Conservation (phyloP, 495 filamentous ascomycete species). For the Rhypophila decipiens region DNA sequence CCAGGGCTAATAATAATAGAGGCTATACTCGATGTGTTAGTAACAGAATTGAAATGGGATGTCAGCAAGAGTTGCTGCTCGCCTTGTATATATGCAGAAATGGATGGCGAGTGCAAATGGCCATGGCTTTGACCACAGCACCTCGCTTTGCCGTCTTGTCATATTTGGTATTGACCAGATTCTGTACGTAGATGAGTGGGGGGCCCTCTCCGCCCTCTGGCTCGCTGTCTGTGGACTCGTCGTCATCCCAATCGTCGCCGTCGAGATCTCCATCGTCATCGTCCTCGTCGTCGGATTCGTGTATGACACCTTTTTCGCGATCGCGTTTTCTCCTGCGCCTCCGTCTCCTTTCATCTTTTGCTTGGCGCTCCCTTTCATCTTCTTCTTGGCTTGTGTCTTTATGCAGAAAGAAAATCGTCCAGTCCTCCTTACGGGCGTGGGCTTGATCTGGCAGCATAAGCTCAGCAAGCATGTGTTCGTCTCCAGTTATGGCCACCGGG, state of each 20-base stretch:
- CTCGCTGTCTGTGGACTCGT: constrained; percentile 50
- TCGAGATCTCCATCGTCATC: constrained; percentile 28
- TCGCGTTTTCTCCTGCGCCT: constrained; percentile 38
- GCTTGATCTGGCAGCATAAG: constrained; percentile 98
- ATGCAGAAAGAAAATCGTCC: constrained; percentile 98
- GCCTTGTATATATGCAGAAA: constrained; percentile 99
- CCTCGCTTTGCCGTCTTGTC: constrained; percentile 88
- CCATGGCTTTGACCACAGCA: constrained; percentile 96
- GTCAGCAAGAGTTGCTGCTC: constrained; percentile 3
- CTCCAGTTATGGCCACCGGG: constrained; percentile 88
- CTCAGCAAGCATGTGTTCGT: constrained; percentile 95
- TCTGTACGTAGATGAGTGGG: constrained; percentile 95
- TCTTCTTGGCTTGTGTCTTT: constrained; percentile 82
- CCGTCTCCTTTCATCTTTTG: constrained; percentile 45
- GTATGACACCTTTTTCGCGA: constrained; percentile 48
- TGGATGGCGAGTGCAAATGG: constrained; percentile 98
- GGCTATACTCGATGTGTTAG: constrained; percentile 51
- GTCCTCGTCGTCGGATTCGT: constrained; percentile 41
- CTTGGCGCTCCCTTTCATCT: constrained; percentile 54
- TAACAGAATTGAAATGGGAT: background rate
- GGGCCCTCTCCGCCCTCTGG: constrained; percentile 67
- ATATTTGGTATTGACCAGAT: constrained; percentile 96
- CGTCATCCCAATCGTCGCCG: constrained; percentile 50
- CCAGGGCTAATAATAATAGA: constrained; percentile 85
- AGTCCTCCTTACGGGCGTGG: constrained; percentile 91